Conservation (phyloP, 257 asterid species). For the Lithospermum erythrorhizon region DNA sequence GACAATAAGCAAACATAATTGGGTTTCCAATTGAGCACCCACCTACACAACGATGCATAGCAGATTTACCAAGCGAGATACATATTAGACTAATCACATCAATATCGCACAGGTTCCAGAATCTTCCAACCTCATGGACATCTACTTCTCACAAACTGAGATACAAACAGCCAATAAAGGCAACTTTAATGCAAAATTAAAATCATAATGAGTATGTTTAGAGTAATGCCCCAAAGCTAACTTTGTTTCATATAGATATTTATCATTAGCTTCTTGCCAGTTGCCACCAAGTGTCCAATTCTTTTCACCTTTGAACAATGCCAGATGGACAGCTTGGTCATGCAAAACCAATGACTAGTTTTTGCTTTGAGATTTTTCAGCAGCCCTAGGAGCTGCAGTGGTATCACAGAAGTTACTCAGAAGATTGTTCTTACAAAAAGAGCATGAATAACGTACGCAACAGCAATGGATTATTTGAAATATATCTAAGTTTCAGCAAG, state of each 20-base stretch:
- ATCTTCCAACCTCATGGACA: neutral
- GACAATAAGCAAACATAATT: too few relatives aligned
- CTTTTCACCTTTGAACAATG: neutral
- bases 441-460: neutral
- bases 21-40: too few relatives aligned
- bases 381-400: slow-evolving; percentile 42
- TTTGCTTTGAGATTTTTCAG: slow-evolving; percentile 30
- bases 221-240: slow-evolving; percentile 11
- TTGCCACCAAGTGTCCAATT: slow-evolving; percentile 1
- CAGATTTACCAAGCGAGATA: neutral
- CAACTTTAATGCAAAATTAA: neutral
- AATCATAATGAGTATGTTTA: neutral
- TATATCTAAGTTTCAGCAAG: neutral
- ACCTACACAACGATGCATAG: neutral
- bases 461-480: neutral
- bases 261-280: slow-evolving; percentile 8
- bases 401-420: slow-evolving; percentile 3
- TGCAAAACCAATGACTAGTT: slow-evolving; percentile 19
- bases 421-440: neutral
- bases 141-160: neutral
- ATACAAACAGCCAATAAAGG: neutral
- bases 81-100: neutral
- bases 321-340: slow-evolving; percentile 20
- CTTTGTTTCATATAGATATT: slow-evolving; percentile 9
- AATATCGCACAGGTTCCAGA: neutral